These are phyloP conservation scores for Aquilaria malaccensis DNA, from an alignment of 345 rosid species.

Conservation along the genomic window DNA sequence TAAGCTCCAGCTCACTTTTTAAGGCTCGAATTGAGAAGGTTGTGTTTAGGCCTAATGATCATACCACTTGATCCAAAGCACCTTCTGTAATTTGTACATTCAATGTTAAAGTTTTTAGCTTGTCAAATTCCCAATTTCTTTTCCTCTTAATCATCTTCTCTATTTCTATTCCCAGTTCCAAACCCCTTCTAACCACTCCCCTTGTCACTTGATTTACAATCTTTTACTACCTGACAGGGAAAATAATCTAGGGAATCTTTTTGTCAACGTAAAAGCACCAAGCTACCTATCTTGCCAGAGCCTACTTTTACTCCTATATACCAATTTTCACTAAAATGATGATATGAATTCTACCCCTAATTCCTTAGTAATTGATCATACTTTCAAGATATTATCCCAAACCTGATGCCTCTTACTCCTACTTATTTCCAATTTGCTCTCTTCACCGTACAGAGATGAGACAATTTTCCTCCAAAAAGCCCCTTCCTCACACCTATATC, in stretches of 20 bases:
- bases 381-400: not conserved
- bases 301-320: not conserved
- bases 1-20: no score
- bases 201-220: not conserved
- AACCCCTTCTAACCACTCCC: not conserved
- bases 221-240: not conserved
- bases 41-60: no score
- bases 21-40: no score
- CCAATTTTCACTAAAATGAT: no score
- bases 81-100: no score
- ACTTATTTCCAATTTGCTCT: not conserved
- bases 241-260: not conserved
- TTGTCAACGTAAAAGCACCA: not conserved
- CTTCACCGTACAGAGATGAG: not conserved
- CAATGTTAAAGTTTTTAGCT: no score
- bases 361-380: no score
- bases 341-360: no score
- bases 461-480: not conserved
- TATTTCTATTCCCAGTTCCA: not conserved
- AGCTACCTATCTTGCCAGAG: not conserved
- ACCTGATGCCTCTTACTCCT: not conserved
- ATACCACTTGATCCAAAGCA: no score
- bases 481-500: not conserved
- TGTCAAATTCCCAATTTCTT: not conserved
- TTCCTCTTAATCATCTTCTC: not conserved